phyloP scores from a whole-genome alignment of 257 asterid genomes.

The Solanum chmielewskii region DNA sequence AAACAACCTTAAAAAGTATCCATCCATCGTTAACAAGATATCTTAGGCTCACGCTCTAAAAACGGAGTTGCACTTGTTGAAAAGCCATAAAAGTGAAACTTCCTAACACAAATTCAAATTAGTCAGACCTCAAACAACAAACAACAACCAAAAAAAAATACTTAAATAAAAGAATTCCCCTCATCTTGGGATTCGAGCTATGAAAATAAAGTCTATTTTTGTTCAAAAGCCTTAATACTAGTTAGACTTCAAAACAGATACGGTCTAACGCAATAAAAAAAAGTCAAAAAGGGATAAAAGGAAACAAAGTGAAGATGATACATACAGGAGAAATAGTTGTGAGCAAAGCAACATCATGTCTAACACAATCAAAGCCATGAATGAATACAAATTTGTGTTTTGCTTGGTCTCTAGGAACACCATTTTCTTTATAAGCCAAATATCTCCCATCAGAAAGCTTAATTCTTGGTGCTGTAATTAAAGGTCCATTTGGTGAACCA shows the following conservation, averaged over 20 bases:
- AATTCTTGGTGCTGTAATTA: slow-evolving; percentile 61
- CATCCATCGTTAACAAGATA: background rate
- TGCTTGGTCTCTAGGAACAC: slow-evolving; percentile 59
- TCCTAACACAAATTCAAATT: no score
- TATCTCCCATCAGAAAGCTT: slow-evolving; percentile 75
- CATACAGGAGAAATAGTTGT: slow-evolving; percentile 37
- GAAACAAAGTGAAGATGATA: background rate
- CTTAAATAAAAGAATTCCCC: no score
- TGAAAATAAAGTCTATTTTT: background rate
- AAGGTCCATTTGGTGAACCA: slow-evolving; percentile 63
- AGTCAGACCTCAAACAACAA: no score
- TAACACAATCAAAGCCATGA: slow-evolving; percentile 56
- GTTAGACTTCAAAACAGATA: fast-evolving
- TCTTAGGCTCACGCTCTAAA: background rate
- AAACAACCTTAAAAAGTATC: background rate
- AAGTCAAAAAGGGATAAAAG: background rate
- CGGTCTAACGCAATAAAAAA: background rate
- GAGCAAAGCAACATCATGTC: slow-evolving; percentile 33
- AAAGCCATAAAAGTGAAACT: background rate
- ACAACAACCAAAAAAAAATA: no score
- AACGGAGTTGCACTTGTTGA: background rate
- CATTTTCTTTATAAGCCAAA: slow-evolving; percentile 69
- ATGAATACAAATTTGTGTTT: slow-evolving; percentile 53
- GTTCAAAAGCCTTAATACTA: background rate
- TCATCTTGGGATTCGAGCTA: background rate